Evolutionary conservation across 192 early-diverging fungal genomes (phyloP).

Genomic region (Backusella macrospora): DNA sequence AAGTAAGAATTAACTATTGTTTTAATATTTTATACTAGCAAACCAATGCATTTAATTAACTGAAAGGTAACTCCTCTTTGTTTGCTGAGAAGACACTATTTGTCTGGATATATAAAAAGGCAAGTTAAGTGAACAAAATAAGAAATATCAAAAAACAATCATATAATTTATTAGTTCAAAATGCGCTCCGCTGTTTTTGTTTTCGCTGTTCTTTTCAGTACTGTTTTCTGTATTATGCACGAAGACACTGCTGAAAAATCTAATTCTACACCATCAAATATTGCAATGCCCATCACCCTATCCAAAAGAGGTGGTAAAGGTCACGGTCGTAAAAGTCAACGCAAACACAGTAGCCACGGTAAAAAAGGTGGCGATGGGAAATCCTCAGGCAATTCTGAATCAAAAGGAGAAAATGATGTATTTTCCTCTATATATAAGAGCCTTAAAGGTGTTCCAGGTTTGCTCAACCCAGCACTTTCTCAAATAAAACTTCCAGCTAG

Average conservation of each 20-base stretch:
- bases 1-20: conserved; percentile 4
- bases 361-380: background rate
- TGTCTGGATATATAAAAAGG: background rate
- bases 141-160: background rate
- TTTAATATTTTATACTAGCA: background rate
- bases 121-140: background rate
- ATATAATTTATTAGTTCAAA: background rate
- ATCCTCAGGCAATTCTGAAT: background rate
- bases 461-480: background rate
- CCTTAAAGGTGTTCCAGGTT: background rate
- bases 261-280: background rate
- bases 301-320: background rate
- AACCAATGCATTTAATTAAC: background rate
- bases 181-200: background rate
- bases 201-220: background rate
- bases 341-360: background rate
- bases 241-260: background rate
- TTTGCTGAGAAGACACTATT: background rate
- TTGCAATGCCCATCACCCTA: background rate
- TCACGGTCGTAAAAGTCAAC: background rate
- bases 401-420: background rate
- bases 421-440: background rate
- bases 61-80: background rate
- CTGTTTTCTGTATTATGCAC: background rate
- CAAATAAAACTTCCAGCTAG: background rate